phyloP scores from a whole-genome alignment of 2,329 filamentous ascomycete genomes.

The Claviceps paspali region DNA sequence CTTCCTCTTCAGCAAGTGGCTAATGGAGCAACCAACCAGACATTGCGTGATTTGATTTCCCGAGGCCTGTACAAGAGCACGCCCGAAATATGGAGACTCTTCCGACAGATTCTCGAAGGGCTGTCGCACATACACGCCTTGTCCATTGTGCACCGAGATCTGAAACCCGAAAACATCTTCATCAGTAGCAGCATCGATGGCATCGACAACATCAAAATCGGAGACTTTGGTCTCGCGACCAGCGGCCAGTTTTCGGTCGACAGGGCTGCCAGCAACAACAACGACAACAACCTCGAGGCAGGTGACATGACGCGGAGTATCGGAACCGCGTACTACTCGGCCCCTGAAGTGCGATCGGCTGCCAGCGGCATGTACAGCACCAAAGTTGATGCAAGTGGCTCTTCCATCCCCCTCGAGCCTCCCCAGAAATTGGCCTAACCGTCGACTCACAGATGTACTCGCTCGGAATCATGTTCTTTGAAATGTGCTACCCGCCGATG shows the following conservation, averaged over 20 bases:
- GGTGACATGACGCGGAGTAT: constrained; percentile 57
- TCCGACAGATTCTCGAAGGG: constrained; percentile 82
- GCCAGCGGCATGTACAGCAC: constrained; percentile 68
- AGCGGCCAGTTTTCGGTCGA: constrained; percentile 63
- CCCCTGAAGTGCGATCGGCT: constrained; percentile 72
- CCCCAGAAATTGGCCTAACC: neutral
- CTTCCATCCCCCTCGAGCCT: neutral
- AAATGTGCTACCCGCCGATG: constrained; percentile 71
- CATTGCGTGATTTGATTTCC: constrained; percentile 73
- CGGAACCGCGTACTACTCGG: constrained; percentile 78
- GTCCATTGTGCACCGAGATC: constrained; percentile 86
- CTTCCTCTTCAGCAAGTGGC: neutral
- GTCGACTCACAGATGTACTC: constrained; percentile 64
- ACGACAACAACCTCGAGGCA: constrained; percentile 21
- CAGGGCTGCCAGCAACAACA: constrained; percentile 24
- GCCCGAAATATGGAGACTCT: constrained; percentile 75
- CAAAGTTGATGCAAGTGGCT: constrained; percentile 64
- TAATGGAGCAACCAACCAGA: constrained; percentile 42
- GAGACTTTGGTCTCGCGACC: constrained; percentile 89
- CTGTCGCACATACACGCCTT: constrained; percentile 78
- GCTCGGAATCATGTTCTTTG: constrained; percentile 92
- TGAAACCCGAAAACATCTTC: constrained; percentile 97
- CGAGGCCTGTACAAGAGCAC: constrained; percentile 58
- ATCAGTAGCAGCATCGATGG: constrained; percentile 56
- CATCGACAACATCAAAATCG: constrained; percentile 82